phyloP scores from a whole-genome alignment of 805 yeast species.

The Pichia heedii region DNA sequence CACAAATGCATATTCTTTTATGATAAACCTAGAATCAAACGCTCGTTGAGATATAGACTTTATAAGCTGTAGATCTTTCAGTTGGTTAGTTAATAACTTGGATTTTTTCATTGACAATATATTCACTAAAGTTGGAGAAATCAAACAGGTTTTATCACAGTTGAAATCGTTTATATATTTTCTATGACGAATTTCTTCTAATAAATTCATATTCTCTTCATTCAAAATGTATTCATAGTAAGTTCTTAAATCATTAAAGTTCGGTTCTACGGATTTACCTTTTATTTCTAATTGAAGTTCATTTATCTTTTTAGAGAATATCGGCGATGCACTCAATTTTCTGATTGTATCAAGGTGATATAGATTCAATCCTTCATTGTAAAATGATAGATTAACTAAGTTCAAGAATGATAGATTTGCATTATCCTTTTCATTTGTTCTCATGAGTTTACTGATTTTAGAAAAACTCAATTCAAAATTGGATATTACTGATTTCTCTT shows the following conservation, averaged over 20 bases:
- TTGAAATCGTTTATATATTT: constrained; percentile 58
- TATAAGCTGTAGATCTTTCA: constrained; percentile 27
- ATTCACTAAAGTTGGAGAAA: constrained; percentile 50
- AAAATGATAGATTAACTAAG: constrained; percentile 34
- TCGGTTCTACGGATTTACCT: constrained; percentile 21
- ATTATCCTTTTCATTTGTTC: not conserved
- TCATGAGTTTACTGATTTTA: constrained; percentile 28
- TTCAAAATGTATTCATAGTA: constrained; percentile 53
- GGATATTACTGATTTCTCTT: constrained; percentile 54
- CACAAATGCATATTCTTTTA: constrained; percentile 74
- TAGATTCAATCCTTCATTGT: constrained; percentile 24
- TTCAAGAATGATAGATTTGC: constrained; percentile 54
- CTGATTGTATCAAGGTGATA: constrained; percentile 37
- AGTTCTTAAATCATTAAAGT: constrained; percentile 36
- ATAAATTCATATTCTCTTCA: constrained; percentile 40
- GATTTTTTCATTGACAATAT: constrained; percentile 27
- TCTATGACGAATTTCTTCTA: constrained; percentile 46
- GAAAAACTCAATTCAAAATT: constrained; percentile 36
- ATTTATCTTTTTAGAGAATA: constrained; percentile 36
- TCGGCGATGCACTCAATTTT: constrained; percentile 38
- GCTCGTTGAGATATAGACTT: constrained; percentile 36
- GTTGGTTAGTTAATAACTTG: constrained; percentile 24
- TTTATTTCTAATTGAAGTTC: constrained; percentile 31
- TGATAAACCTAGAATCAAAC: constrained; percentile 34
- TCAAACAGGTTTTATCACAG: constrained; percentile 57